Percentiles rank a stretch among this genome's conserved stretches.
Conservation (phyloP, 2,329 filamentous ascomycete species). For the Cladosporium sp. region DNA sequence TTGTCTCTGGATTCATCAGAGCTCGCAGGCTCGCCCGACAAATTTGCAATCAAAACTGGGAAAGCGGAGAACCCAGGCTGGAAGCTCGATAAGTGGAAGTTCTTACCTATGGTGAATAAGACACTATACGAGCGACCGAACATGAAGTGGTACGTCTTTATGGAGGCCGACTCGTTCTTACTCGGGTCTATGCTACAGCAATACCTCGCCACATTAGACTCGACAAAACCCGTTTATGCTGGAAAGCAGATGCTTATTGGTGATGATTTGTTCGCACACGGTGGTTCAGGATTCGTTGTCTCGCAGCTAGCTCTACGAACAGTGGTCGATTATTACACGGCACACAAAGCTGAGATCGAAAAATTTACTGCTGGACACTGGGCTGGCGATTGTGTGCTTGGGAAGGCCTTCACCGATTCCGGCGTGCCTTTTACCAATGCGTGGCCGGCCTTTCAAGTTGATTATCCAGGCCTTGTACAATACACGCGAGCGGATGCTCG, state of each 20-base stretch:
- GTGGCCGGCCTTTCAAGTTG: constrained; percentile 20
- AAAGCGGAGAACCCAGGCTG: constrained; percentile 18
- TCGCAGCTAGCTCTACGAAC: constrained; percentile 47
- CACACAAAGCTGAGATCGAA: constrained; percentile 37
- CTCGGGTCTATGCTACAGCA: constrained; percentile 50
- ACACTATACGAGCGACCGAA: constrained; percentile 38
- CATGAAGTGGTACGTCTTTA: constrained; percentile 57
- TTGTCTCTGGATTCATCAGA: constrained; percentile 28
- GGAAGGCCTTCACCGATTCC: constrained; percentile 16
- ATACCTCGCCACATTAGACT: constrained; percentile 50
- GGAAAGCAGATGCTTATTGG: constrained; percentile 51
- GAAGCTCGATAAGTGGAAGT: constrained; percentile 35
- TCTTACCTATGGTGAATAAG: constrained; percentile 34
- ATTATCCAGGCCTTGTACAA: constrained; percentile 2
- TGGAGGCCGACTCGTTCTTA: constrained; percentile 56
- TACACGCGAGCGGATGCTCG: background rate
- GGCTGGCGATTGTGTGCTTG: constrained; percentile 21
- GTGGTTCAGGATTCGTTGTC: constrained; percentile 51
- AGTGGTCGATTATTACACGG: constrained; percentile 39
- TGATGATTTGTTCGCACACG: constrained; percentile 49
- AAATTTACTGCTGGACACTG: constrained; percentile 17
- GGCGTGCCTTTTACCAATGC: constrained; percentile 15
- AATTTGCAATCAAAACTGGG: background rate
- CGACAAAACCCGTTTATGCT: constrained; percentile 47
- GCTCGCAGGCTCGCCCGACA: constrained; percentile 3